phyloP scores from a whole-genome alignment of 129 eudicot species.

The Tagetes erecta region DNA sequence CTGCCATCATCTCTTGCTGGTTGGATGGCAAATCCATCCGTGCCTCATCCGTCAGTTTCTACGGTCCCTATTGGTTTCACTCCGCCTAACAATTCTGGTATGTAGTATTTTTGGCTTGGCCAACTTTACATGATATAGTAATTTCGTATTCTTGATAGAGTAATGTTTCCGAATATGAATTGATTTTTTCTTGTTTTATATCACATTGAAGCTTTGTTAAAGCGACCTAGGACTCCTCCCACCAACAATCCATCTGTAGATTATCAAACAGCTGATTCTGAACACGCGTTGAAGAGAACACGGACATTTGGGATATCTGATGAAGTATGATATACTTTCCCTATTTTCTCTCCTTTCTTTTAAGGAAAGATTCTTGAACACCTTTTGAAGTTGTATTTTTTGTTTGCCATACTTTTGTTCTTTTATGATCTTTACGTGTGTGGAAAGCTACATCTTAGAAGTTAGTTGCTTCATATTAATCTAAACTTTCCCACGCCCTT shows the following conservation, averaged over 20 bases:
- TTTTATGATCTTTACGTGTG: neutral
- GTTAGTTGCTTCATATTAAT: slow-evolving; percentile 6
- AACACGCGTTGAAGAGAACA: slow-evolving; percentile 68
- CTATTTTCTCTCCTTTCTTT: slow-evolving; percentile 5
- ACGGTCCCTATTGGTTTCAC: slow-evolving; percentile 75
- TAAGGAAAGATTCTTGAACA: neutral
- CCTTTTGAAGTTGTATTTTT: neutral
- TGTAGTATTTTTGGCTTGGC: neutral
- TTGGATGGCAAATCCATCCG: slow-evolving; percentile 84
- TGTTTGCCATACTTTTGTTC: slow-evolving; percentile 17
- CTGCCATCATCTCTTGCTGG: slow-evolving; percentile 75
- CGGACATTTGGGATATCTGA: slow-evolving; percentile 75
- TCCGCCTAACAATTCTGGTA: slow-evolving; percentile 63
- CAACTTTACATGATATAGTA: neutral
- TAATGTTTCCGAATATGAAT: slow-evolving; percentile 5
- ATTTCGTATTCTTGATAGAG: neutral
- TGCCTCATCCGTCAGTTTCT: slow-evolving; percentile 69
- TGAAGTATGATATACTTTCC: slow-evolving; percentile 54
- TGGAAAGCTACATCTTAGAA: neutral
- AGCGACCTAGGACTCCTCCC: slow-evolving; percentile 88
- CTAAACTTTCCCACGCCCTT: neutral
- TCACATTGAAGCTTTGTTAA: slow-evolving; percentile 49
- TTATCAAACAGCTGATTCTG: slow-evolving; percentile 86
- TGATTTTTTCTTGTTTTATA: slow-evolving; percentile 20
- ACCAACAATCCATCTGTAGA: slow-evolving; percentile 58